Percentiles rank a stretch among this genome's conserved stretches.
These are phyloP conservation scores for Eleusine coracana DNA, from an alignment of 176 grass and related monocot genomes.

Conservation along the genomic window DNA sequence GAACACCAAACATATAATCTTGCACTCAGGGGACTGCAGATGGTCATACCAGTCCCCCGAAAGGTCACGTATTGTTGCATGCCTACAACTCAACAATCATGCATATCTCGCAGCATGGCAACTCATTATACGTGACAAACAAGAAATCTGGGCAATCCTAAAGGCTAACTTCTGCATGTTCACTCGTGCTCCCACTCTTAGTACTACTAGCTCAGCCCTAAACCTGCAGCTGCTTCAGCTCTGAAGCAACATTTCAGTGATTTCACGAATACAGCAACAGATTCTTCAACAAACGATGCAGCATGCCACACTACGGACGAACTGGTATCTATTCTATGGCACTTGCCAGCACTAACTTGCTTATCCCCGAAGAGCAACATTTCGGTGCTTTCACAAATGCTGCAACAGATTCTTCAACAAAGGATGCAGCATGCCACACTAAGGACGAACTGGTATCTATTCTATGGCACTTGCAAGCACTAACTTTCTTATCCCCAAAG, in stretches of 20 bases:
- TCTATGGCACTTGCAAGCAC: background rate
- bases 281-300: background rate
- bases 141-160: background rate
- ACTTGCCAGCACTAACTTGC: background rate
- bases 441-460: background rate
- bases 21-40: background rate
- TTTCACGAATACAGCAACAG: background rate
- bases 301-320: background rate
- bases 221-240: too few species aligned
- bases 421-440: background rate
- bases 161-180: background rate
- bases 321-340: background rate
- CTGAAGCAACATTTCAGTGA: background rate
- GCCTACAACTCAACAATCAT: constrained; percentile 17
- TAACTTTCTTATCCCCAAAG: background rate
- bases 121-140: background rate
- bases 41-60: background rate
- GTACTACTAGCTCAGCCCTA: too few species aligned
- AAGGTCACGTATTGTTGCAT: constrained; percentile 8
- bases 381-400: too few species aligned
- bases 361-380: background rate
- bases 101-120: constrained; percentile 1
- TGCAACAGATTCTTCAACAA: background rate
- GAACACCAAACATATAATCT: background rate
- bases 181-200: background rate